Evolutionary conservation across 2,329 filamentous ascomycete genomes (phyloP).

Genomic region (Monosporascus sp.): DNA sequence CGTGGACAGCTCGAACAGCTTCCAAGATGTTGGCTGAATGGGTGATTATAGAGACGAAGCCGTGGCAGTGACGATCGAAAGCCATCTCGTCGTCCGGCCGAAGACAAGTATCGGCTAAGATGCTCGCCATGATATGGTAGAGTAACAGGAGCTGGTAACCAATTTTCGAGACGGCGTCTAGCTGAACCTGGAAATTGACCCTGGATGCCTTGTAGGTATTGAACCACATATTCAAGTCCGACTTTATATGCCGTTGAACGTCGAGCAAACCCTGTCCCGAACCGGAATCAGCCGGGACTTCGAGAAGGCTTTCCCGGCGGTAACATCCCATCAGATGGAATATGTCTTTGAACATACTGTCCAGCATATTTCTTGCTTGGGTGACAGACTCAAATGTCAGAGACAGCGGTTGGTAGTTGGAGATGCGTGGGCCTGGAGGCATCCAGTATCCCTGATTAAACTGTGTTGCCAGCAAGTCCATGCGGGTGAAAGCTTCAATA

Average conservation of each 20-base stretch:
- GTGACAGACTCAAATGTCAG: conserved; percentile 15
- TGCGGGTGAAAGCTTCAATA: conserved; percentile 32
- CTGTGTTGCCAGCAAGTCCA: conserved; percentile 25
- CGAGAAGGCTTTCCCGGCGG: not conserved
- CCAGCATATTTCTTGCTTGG: conserved; percentile 16
- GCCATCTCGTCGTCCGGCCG: conserved; percentile 23
- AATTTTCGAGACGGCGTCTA: conserved; percentile 13
- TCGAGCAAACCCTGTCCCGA: conserved; percentile 1
- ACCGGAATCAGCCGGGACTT: not conserved
- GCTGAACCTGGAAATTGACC: conserved; percentile 3
- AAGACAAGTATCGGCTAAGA: conserved; percentile 35
- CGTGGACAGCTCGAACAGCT: not conserved
- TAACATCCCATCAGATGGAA: conserved; percentile 14
- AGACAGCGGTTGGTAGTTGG: conserved; percentile 4
- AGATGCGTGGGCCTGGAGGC: conserved; percentile 9
- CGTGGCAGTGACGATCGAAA: conserved; percentile 29
- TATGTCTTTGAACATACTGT: conserved; percentile 17
- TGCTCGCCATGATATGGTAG: conserved; percentile 36
- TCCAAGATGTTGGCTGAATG: conserved; percentile 8
- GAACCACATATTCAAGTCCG: conserved; percentile 14
- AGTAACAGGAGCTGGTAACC: conserved; percentile 26
- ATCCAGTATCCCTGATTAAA: conserved; percentile 16
- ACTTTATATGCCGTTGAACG: conserved; percentile 7
- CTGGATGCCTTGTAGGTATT: conserved; percentile 20
- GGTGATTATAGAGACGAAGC: conserved; percentile 28